A percentile compares a stretch with the other conserved stretches of the same genome.
phyloP scores from a whole-genome alignment of 805 yeast species.

The Hanseniaspora lindneri region DNA sequence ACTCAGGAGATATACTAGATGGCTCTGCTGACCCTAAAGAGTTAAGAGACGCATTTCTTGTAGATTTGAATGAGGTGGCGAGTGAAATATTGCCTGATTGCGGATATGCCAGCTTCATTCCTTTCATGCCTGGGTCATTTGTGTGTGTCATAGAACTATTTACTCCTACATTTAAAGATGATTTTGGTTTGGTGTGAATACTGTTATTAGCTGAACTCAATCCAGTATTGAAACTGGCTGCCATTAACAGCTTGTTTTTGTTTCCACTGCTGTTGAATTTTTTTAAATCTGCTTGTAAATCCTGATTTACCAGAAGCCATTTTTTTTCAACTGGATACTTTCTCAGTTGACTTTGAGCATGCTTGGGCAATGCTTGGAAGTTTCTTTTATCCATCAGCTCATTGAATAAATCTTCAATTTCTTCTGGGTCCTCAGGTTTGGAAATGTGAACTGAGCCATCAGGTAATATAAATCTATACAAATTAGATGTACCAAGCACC shows the following conservation, averaged over 20 bases:
- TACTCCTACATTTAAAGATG: neutral
- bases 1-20: constrained; percentile 47
- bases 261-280: constrained; percentile 31
- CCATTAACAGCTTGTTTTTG: constrained; percentile 3
- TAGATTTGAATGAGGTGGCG: constrained; percentile 8
- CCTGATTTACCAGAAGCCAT: constrained; percentile 86
- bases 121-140: neutral
- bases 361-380: constrained; percentile 54
- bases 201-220: neutral
- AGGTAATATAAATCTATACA: constrained; percentile 23
- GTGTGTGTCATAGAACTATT: neutral
- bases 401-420: constrained; percentile 60
- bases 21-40: constrained; percentile 24
- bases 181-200: neutral
- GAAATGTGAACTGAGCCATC: constrained; percentile 37
- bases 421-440: constrained; percentile 53
- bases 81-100: constrained; percentile 2
- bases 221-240: neutral
- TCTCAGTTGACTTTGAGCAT: constrained; percentile 66
- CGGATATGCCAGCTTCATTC: neutral
- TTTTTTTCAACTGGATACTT: constrained; percentile 66
- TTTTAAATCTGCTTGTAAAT: constrained; percentile 63
- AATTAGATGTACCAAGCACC: constrained; percentile 22
- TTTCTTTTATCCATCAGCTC: constrained; percentile 78
- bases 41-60: constrained; percentile 22